Base-by-base conservation (phyloP, 805 yeast genomes). In the Tetrapisispora namnaoensis region DNA sequence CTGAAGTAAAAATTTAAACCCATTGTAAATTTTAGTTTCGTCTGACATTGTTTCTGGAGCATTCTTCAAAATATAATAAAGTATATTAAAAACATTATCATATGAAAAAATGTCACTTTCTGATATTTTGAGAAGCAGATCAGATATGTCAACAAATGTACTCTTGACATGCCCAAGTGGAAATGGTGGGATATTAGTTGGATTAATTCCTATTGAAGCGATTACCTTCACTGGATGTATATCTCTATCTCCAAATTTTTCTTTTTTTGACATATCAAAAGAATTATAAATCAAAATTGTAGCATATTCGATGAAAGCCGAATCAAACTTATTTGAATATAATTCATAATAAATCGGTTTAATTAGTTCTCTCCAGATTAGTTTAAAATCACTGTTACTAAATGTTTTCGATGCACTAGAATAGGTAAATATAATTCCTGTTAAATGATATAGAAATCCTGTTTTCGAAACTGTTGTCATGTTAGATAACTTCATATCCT, bases 161-260 rank as follows among this genome's bases (percentile, higher is more conserved):
- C 37, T 7, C 6, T 28, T 30, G 13, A 42, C 10, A 32, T 30
- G 17, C 16, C 16, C 16, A 10, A 27, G 2, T 2, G 56, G 48
- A 18, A 59, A 32, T 1, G 59, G 50, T n/a, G 49, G 44, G 24
- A 61, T 56, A 20, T 61, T 61, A 2, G 42, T 49, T 2, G 46
- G 18, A 2, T 47, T 40, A 2, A 59, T 52, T 27, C 65, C 67
- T 1, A 40, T 48, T 3, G 65, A 53, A 11, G 61, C 61, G 22
- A 61, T 53, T 1, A 60, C 61, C 48, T 51, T 58, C n/a, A 60
- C 42, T 0, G 58, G 50, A 28, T 53, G 44, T 2, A 14, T 9
- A 22, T 40, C 40, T 18, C 40, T 45, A 16, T 10, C 24, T 1
- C 32, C 43, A 2, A 16, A n/a, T 21, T 24, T 38, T 21, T 37